These are phyloP conservation scores for Akebia trifoliata DNA, from an alignment of 164 flowering plant species.

Conservation along the genomic window DNA sequence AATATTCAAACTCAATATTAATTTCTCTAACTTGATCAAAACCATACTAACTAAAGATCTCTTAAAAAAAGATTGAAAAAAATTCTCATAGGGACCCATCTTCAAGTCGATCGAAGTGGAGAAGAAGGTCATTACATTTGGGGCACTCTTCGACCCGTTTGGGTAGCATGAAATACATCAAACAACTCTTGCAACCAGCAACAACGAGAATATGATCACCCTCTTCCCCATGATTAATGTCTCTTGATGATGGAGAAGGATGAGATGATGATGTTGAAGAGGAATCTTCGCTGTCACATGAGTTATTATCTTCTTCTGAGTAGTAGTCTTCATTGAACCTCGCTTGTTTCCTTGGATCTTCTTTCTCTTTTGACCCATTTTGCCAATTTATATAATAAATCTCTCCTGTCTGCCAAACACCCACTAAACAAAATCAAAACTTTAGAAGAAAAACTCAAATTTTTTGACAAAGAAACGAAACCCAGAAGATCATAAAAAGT, in stretches of 20 bases:
- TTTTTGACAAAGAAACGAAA: neutral
- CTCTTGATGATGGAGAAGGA: slow-evolving; percentile 15
- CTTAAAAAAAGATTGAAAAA: neutral
- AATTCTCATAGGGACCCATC: slow-evolving; percentile 7
- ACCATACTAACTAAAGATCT: neutral
- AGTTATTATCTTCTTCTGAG: slow-evolving; percentile 33
- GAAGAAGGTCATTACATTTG: slow-evolving; percentile 60
- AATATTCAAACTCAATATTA: neutral
- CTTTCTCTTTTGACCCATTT: slow-evolving; percentile 61
- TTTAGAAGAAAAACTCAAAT: neutral
- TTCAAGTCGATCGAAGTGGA: slow-evolving; percentile 56
- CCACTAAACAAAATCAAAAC: neutral
- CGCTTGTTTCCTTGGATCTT: slow-evolving; percentile 55
- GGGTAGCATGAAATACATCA: slow-evolving; percentile 85
- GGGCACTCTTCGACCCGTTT: slow-evolving; percentile 64
- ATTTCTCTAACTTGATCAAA: neutral
- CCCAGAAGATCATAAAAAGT: neutral
- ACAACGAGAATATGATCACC: slow-evolving; percentile 42
- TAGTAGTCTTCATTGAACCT: slow-evolving; percentile 26
- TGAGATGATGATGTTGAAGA: slow-evolving; percentile 36
- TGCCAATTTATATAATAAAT: slow-evolving; percentile 80
- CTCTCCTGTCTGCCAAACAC: slow-evolving; percentile 71
- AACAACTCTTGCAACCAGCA: slow-evolving; percentile 78
- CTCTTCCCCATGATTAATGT: neutral
- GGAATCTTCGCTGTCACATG: slow-evolving; percentile 50